These are phyloP conservation scores for Isatis lusitanica DNA, from an alignment of 441 rosid species.

Conservation along the genomic window DNA sequence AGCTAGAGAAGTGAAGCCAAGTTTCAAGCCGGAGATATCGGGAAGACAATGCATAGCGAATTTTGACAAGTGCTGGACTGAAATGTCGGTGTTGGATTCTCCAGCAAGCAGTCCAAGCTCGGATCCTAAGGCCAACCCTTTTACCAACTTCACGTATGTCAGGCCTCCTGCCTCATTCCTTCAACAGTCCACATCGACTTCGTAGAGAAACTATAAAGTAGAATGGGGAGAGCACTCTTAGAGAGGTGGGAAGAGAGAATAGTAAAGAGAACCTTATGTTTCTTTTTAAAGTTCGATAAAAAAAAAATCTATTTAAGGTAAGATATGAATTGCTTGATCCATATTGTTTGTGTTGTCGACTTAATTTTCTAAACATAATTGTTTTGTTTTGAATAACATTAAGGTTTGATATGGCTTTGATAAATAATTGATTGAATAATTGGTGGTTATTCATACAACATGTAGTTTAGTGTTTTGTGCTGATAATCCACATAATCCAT, in stretches of 20 bases:
- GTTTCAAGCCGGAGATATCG: constrained; percentile 53
- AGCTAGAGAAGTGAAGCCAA: constrained; percentile 51
- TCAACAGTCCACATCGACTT: constrained; percentile 12
- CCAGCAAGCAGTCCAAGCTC: constrained; percentile 55
- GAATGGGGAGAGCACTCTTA: too few relatives aligned
- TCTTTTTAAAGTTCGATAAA: neutral
- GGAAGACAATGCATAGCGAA: constrained; percentile 58
- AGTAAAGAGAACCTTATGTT: neutral
- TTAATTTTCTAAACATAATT: neutral
- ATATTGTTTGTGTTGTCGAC: neutral
- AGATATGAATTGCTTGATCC: neutral
- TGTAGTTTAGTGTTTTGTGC: too few relatives aligned
- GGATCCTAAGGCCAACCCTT: constrained; percentile 44
- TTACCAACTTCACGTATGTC: constrained; percentile 53
- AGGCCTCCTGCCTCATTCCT: constrained; percentile 57
- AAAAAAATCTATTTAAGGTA: neutral
- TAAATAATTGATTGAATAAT: neutral
- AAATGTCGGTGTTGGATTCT: constrained; percentile 55
- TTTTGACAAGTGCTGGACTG: constrained; percentile 61
- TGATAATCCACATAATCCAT: neutral
- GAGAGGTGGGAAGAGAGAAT: neutral
- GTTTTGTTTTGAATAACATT: neutral
- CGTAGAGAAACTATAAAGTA: neutral
- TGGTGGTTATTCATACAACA: neutral
- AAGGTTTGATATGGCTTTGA: neutral